A percentile compares a stretch with the other conserved stretches of the same genome.
Evolutionary conservation across 2,329 filamentous ascomycete species (phyloP).

Genomic region (Ophiostoma piceae): DNA sequence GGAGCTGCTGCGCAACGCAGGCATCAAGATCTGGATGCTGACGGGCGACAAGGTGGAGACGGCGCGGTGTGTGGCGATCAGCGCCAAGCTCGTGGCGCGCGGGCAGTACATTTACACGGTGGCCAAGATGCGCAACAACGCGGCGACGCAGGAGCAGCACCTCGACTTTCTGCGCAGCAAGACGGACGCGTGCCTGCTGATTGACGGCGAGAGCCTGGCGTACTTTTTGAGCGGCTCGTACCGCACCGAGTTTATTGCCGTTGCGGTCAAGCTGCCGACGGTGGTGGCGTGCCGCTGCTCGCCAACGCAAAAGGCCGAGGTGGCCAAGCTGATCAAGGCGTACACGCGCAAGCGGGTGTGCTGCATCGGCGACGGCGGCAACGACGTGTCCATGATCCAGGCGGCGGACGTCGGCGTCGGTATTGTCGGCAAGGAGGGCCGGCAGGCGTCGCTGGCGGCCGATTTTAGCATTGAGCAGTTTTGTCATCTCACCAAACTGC

Average conservation of each 20-base stretch:
- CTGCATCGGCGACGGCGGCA: conserved; percentile 96
- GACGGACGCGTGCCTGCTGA: conserved; percentile 79
- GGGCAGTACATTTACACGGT: conserved; percentile 97
- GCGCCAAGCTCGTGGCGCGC: conserved; percentile 84
- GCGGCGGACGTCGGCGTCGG: conserved; percentile 96
- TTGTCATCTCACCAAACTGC: conserved; percentile 85
- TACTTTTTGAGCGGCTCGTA: conserved; percentile 71
- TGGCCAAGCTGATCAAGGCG: conserved; percentile 82
- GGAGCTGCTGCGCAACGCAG: conserved; percentile 90
- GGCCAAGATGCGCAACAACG: conserved; percentile 71
- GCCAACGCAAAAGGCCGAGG: conserved; percentile 92
- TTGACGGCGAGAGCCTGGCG: conserved; percentile 86
- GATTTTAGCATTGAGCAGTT: conserved; percentile 98
- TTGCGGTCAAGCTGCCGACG: conserved; percentile 80
- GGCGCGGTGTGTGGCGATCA: conserved; percentile 90
- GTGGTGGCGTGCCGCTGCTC: conserved; percentile 96
- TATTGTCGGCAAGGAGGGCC: conserved; percentile 95
- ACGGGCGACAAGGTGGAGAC: conserved; percentile 99
- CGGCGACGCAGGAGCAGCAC: conserved; percentile 64
- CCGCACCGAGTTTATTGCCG: conserved; percentile 75
- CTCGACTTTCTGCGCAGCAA: conserved; percentile 85
- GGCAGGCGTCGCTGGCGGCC: conserved; percentile 88
- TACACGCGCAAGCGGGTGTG: conserved; percentile 93
- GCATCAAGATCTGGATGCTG: conserved; percentile 99
- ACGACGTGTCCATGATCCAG: conserved; percentile 99